phyloP scores from a whole-genome alignment of 2,329 filamentous ascomycete genomes.

The Colletotrichum sp. region DNA sequence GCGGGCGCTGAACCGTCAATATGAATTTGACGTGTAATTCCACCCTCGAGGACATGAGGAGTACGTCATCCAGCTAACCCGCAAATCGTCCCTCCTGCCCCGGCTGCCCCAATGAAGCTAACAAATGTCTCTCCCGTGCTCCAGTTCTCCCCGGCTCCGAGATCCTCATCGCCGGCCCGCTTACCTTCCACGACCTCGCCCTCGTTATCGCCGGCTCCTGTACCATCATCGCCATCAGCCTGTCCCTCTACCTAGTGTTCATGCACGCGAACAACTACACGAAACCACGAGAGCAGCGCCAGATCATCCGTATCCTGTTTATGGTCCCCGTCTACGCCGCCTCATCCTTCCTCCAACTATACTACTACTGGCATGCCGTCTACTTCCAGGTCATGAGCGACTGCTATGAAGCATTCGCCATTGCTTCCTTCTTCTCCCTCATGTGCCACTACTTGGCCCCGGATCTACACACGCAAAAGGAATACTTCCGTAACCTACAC shows the following conservation, averaged over 20 bases:
- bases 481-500: constrained; percentile 74
- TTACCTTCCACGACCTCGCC: constrained; percentile 62
- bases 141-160: constrained; percentile 51
- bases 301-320: constrained; percentile 86
- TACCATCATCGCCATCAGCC: constrained; percentile 54
- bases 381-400: constrained; percentile 84
- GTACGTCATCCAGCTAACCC: constrained; percentile 30
- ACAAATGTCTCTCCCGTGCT: background rate
- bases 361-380: constrained; percentile 77
- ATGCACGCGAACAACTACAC: constrained; percentile 67
- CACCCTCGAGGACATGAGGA: constrained; percentile 48
- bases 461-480: constrained; percentile 79
- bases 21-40: constrained; percentile 48
- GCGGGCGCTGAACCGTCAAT: background rate
- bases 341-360: constrained; percentile 75
- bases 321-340: constrained; percentile 85
- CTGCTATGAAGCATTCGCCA: constrained; percentile 89
- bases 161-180: constrained; percentile 46
- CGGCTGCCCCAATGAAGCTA: background rate
- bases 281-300: constrained; percentile 63
- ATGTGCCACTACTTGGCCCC: constrained; percentile 83
- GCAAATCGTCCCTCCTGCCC: no score
- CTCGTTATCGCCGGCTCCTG: constrained; percentile 54
- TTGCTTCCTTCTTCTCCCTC: constrained; percentile 84
- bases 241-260: constrained; percentile 62